Evolutionary conservation across 768 basidiomycete genomes (phyloP).

Genomic region (Russula dissimulans): DNA sequence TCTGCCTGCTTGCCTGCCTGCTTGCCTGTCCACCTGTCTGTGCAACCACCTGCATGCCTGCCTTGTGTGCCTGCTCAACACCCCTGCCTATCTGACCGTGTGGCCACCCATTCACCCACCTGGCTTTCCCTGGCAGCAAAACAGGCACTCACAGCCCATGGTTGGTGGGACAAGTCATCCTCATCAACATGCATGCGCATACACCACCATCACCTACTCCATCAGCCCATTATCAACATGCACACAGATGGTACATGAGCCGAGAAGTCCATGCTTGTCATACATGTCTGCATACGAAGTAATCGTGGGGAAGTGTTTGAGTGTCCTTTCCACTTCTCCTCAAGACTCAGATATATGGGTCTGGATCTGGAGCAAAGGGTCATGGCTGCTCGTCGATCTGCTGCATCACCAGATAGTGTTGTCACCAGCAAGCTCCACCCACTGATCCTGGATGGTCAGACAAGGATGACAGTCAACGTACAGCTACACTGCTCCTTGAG

Average conservation of each 20-base stretch:
- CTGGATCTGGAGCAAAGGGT: conserved; percentile 67
- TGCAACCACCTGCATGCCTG: no score
- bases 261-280: conserved; percentile 65
- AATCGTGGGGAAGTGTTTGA: conserved; percentile 53
- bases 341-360: conserved; percentile 89
- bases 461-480: not conserved
- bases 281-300: conserved; percentile 74
- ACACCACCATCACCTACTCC: no score
- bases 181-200: no score
- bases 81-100: no score
- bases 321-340: conserved; percentile 58
- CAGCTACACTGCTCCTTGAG: not conserved
- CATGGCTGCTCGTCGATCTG: conserved; percentile 24
- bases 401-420: not conserved
- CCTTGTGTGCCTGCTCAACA: no score
- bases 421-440: not conserved
- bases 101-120: no score
- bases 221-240: no score
- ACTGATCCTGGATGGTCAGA: not conserved
- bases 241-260: conserved; percentile 74
- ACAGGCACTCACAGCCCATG: no score
- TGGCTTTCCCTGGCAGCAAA: no score
- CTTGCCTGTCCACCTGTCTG: no score
- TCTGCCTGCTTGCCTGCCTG: no score
- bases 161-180: no score